Conservation (phyloP, 139 green algal species). For the Pedinophyceae sp. region DNA sequence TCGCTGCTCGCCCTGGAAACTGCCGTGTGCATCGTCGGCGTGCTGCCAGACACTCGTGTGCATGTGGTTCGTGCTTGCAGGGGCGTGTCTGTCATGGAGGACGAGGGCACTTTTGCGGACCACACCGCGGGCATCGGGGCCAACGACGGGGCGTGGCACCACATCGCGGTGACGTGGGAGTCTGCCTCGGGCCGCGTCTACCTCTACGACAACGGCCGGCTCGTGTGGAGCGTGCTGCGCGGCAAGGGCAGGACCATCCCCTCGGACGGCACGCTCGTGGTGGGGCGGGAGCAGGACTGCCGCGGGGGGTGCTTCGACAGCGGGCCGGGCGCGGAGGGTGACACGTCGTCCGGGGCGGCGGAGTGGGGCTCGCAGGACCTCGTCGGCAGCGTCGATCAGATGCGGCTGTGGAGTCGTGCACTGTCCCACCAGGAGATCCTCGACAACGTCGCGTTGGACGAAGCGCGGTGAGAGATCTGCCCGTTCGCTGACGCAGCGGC, state of each 20-base stretch:
- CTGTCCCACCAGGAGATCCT: neutral
- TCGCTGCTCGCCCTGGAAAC: neutral
- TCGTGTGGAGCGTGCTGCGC: slow-evolving; percentile 45
- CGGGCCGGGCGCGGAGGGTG: slow-evolving; percentile 1
- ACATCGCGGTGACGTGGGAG: slow-evolving; percentile 66
- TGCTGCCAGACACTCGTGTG: too few relatives aligned
- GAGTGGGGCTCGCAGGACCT: slow-evolving; percentile 37
- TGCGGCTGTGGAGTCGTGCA: slow-evolving; percentile 49
- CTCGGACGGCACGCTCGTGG: slow-evolving; percentile 60
- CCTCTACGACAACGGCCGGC: slow-evolving; percentile 65
- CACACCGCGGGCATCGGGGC: slow-evolving; percentile 46
- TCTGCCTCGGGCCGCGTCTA: slow-evolving; percentile 17
- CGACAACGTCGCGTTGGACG: neutral
- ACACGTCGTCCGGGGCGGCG: neutral
- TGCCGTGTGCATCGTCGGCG: too few relatives aligned
- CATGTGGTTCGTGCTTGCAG: slow-evolving; percentile 10
- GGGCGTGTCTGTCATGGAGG: slow-evolving; percentile 68
- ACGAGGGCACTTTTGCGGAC: slow-evolving; percentile 54
- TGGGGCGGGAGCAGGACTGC: slow-evolving; percentile 77
- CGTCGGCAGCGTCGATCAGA: slow-evolving; percentile 58
- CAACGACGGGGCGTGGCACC: slow-evolving; percentile 70
- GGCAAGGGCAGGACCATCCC: slow-evolving; percentile 46
- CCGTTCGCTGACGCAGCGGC: too few relatives aligned
- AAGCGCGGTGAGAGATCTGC: neutral
- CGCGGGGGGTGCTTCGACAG: slow-evolving; percentile 74